Evolutionary conservation across 805 yeast genomes (phyloP), one percentile per base, ranked within the genome.

Genomic region (Yamadazyma philogaea): DNA sequence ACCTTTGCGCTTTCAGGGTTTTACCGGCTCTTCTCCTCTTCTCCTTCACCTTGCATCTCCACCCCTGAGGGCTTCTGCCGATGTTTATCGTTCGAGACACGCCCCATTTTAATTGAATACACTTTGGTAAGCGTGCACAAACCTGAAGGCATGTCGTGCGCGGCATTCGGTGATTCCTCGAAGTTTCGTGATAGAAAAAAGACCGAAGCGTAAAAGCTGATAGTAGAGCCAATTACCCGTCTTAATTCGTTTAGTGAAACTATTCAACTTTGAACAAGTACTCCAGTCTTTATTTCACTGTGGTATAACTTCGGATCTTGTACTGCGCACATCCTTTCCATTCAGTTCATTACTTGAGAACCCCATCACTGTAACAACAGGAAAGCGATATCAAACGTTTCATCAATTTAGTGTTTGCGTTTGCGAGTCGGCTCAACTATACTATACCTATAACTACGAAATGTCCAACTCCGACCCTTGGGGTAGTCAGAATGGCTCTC

Each of bases 391-490:
- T 24, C 28, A 24, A 22, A 24, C n/a, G 28, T 11, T 24, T 24
- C 28, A 24, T 7, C 28, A 24, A 24, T 5, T 24, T 24, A 24
- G 28, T 24, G 12, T 24, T 7, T 11, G 28, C 12, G 28, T 24
- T 24, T 5, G 28, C 8, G 10, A 24, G 10, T 7, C 28, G 10
- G 28, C 28, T 24, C 28, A 30, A 18, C 15, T 30, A 5, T 4
- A 30, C 12, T 24, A 4, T n/a, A 24, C 8, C 28, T 7, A 7
- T 11, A 30, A 30, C 33, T 12, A 16, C 28, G 14, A 4, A 20
- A 68, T 68, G 74, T 51, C 72, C 35, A 66, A 63, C 48, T 69
- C 61, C 44, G 72, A 68, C 44, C 70, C 66, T 47, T 69, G 75
- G 73, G 61, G 60, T 39, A 64, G 55, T 48, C 72, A 66, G 44